A percentile compares a stretch with the other conserved stretches of the same genome.
phyloP scores from a whole-genome alignment of 139 green algal species.

The Axilococcus clingmanii region DNA sequence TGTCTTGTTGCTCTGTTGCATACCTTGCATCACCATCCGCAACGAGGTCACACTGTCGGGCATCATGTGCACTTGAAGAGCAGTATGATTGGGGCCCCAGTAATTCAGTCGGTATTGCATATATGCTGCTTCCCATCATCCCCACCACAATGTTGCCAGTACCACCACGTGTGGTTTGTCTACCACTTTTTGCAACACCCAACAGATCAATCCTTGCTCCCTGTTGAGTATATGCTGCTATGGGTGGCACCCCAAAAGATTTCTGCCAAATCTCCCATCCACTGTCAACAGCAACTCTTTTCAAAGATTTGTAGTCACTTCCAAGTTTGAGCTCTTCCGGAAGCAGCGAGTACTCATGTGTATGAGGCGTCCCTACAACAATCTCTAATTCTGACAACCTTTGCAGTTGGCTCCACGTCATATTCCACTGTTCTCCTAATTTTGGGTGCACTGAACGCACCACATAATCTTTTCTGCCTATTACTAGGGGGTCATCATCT shows the following conservation, averaged over 20 bases:
- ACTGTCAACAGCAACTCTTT: conserved; percentile 34
- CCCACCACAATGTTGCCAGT: too few relatives aligned
- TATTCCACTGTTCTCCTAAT: conserved; percentile 29
- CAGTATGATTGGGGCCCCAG: too few relatives aligned
- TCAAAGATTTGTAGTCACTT: conserved; percentile 21
- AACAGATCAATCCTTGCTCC: conserved; percentile 26
- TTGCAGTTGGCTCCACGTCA: conserved; percentile 16
- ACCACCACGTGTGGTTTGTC: too few relatives aligned
- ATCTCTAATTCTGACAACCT: conserved; percentile 9
- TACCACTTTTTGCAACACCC: neutral
- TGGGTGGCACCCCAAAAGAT: conserved; percentile 47
- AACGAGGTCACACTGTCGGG: too few relatives aligned
- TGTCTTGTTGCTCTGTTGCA: too few relatives aligned
- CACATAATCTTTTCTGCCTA: conserved; percentile 64
- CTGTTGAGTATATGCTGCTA: conserved; percentile 36
- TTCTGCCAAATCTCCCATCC: conserved; percentile 48
- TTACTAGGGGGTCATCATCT: conserved; percentile 17
- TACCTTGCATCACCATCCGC: too few relatives aligned
- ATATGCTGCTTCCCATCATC: too few relatives aligned
- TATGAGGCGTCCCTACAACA: neutral
- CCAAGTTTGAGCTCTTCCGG: conserved; percentile 13
- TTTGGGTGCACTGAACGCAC: conserved; percentile 50
- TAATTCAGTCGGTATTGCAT: too few relatives aligned
- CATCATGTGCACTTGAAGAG: too few relatives aligned
- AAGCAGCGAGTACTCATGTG: neutral